These are phyloP conservation scores for Elsinoe arachidis DNA, from an alignment of 2,329 filamentous ascomycete genomes.

Conservation along the genomic window DNA sequence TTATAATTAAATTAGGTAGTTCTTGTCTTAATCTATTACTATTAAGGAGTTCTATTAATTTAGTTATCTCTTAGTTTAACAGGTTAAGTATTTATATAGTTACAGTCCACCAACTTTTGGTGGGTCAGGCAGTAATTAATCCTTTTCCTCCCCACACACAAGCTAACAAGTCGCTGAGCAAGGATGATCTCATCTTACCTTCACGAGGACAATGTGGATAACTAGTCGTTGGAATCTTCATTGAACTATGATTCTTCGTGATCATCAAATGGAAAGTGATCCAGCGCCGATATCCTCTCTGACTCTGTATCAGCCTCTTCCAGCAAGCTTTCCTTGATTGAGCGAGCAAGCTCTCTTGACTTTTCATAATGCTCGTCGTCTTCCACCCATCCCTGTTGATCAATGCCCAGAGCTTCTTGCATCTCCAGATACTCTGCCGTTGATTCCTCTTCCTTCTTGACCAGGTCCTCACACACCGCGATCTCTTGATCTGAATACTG, in stretches of 20 bases:
- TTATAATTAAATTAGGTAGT: no score
- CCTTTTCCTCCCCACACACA: no score
- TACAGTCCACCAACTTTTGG: no score
- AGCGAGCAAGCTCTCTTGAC: conserved; percentile 15
- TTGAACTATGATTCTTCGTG: background rate
- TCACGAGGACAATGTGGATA: no score
- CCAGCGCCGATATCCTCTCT: conserved; percentile 4
- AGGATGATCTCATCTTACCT: no score
- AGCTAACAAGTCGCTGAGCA: no score
- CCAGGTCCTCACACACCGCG: background rate
- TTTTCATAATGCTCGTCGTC: conserved; percentile 19
- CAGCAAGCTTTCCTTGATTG: conserved; percentile 23
- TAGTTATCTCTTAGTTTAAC: no score
- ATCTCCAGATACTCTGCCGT: background rate
- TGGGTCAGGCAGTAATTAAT: no score
- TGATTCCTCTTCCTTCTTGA: background rate
- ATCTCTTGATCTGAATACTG: background rate
- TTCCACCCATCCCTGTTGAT: conserved; percentile 22
- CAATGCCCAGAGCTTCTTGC: background rate
- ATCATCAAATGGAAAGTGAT: conserved; percentile 4
- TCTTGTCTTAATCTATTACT: no score
- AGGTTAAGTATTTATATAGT: no score
- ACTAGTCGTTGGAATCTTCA: no score
- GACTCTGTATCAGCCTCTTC: conserved; percentile 5
- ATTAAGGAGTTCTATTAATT: no score